A percentile compares a stretch with the other conserved stretches of the same genome.
These are phyloP conservation scores for Eucommia ulmoides DNA, from an alignment of 257 asterid species.

Conservation along the genomic window DNA sequence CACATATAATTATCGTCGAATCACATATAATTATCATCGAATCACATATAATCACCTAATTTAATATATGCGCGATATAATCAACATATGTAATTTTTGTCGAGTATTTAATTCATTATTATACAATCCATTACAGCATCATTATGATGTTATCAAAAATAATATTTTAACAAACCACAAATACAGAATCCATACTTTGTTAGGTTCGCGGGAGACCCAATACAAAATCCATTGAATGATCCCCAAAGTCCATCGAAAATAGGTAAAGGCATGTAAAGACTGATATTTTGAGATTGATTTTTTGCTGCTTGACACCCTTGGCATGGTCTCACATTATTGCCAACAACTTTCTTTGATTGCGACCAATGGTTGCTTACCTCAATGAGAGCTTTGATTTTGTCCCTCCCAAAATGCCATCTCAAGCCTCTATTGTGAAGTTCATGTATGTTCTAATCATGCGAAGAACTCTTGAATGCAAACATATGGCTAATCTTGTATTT, in stretches of 20 bases:
- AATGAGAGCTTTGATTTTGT: neutral
- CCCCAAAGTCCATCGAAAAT: neutral
- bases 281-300: neutral
- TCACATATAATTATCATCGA: too few relatives aligned
- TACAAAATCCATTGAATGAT: neutral
- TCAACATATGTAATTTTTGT: too few relatives aligned
- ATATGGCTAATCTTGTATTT: neutral
- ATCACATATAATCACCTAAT: too few relatives aligned
- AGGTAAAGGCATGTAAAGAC: neutral
- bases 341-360: neutral
- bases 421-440: neutral
- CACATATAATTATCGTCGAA: too few relatives aligned
- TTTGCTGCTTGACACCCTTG: neutral
- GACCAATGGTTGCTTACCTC: neutral
- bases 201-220: neutral
- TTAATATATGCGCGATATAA: too few relatives aligned
- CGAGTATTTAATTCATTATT: too few relatives aligned
- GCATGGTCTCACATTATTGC: neutral
- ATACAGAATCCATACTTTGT: neutral
- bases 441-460: neutral
- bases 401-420: neutral
- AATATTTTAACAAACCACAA: too few relatives aligned
- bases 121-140: too few relatives aligned
- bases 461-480: neutral
- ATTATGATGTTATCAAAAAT: too few relatives aligned